Percentiles rank a stretch among this genome's conserved stretches.
These are phyloP conservation scores for Cryptococcus sp. DNA, from an alignment of 1,284 basidiomycete genomes.

Conservation along the genomic window DNA sequence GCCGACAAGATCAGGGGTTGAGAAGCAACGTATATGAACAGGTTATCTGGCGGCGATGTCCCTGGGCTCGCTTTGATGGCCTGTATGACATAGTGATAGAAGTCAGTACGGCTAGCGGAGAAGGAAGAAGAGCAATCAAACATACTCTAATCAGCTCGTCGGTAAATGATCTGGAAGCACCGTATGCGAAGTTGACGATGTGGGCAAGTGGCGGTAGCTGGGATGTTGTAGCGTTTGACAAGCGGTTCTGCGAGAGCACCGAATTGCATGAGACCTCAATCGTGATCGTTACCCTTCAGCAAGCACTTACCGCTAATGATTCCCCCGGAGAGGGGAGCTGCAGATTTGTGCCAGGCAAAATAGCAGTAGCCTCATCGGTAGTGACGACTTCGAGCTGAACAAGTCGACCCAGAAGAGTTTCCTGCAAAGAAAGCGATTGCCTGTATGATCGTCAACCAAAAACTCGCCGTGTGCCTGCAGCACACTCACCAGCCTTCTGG, in stretches of 20 bases:
- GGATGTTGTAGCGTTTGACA: conserved; percentile 23
- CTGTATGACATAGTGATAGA: conserved; percentile 17
- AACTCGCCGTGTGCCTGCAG: background rate
- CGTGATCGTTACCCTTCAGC: too few relatives aligned
- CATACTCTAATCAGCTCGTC: conserved; percentile 34
- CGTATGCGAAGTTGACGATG: conserved; percentile 31
- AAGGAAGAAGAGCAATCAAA: background rate
- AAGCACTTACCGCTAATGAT: conserved; percentile 24
- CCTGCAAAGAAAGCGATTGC: conserved; percentile 30
- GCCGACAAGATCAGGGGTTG: conserved; percentile 32
- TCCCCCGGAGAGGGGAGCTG: conserved; percentile 10
- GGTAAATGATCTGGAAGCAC: conserved; percentile 29
- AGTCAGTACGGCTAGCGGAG: background rate
- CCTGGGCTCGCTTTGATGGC: conserved; percentile 24
- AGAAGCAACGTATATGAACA: conserved; percentile 35
- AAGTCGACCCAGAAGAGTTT: conserved; percentile 30
- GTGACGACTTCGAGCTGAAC: conserved; percentile 32
- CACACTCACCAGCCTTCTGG: conserved; percentile 43
- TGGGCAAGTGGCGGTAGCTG: conserved; percentile 37
- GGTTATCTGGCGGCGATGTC: conserved; percentile 34
- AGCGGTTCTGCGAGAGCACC: conserved; percentile 24
- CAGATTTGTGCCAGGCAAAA: conserved; percentile 22
- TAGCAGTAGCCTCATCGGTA: conserved; percentile 16
- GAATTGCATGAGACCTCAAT: background rate
- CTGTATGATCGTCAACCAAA: conserved; percentile 10